Percentiles rank a stretch among this genome's conserved stretches.
Conservation (phyloP, 345 rosid species). For the Hibiscus tridactylites region DNA sequence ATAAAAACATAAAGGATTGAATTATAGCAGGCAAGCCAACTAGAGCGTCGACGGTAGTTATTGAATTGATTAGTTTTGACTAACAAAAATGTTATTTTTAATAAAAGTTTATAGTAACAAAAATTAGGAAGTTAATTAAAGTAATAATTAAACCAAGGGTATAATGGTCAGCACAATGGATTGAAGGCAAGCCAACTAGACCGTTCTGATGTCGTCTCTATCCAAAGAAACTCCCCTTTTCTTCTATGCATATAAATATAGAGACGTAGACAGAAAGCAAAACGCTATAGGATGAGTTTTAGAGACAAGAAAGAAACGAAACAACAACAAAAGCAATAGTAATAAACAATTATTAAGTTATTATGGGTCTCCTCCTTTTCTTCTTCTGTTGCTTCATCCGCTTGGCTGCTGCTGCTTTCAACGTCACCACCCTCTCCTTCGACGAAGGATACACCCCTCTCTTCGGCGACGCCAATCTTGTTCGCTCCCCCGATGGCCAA, state of each 20-base stretch:
- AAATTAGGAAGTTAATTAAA: no score
- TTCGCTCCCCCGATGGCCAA: slow-evolving; percentile 64
- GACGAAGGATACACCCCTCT: slow-evolving; percentile 79
- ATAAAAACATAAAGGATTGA: no score
- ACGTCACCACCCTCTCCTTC: slow-evolving; percentile 53
- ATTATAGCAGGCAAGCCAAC: no score
- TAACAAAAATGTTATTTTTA: no score
- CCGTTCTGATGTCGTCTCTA: neutral
- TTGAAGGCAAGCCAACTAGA: neutral
- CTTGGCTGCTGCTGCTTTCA: slow-evolving; percentile 21
- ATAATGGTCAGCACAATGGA: neutral
- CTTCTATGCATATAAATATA: neutral
- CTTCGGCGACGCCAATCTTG: slow-evolving; percentile 73
- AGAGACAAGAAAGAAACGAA: neutral
- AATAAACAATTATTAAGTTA: neutral
- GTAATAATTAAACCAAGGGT: neutral
- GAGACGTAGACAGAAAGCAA: slow-evolving; percentile 7
- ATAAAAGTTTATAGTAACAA: no score
- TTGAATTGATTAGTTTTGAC: no score
- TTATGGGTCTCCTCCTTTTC: neutral
- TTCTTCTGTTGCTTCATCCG: neutral
- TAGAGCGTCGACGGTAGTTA: no score
- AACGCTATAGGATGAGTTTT: neutral
- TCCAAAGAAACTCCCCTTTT: neutral
- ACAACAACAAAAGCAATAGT: neutral